Conservation (phyloP, 1,139 yeast genomes). For the Zygoascus meyerae region DNA sequence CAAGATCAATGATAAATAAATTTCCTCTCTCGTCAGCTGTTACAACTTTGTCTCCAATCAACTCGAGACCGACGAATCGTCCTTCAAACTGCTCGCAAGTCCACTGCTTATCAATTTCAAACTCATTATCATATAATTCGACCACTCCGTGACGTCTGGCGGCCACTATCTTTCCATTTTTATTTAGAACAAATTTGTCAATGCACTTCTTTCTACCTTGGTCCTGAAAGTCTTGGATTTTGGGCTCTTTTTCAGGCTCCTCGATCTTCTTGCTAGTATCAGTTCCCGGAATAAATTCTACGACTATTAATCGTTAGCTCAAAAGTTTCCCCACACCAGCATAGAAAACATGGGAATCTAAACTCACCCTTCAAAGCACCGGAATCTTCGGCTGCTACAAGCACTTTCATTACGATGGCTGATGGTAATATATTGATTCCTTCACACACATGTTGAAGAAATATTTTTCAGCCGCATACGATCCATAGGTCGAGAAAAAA, state of each 20-base stretch:
- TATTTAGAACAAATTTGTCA: conserved; percentile 19
- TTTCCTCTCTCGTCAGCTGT: conserved; percentile 14
- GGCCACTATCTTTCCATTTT: conserved; percentile 18
- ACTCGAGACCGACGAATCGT: conserved; percentile 9
- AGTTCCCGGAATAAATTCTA: conserved; percentile 26
- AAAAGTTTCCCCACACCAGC: too few relatives aligned
- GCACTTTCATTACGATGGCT: conserved; percentile 30
- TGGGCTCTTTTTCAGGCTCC: conserved; percentile 26
- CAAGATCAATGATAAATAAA: conserved; percentile 14
- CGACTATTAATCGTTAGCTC: conserved; percentile 16
- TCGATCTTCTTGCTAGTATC: conserved; percentile 29
- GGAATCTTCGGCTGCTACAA: conserved; percentile 36
- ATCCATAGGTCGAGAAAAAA: neutral
- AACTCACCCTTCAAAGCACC: conserved; percentile 32
- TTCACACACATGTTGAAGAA: too few relatives aligned
- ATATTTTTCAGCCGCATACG: neutral
- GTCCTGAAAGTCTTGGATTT: conserved; percentile 23
- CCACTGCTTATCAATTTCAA: conserved; percentile 16
- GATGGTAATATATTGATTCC: neutral
- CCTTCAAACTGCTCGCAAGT: conserved; percentile 10
- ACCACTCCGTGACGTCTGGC: conserved; percentile 26
- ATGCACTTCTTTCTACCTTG: conserved; percentile 27
- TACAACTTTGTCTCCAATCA: neutral
- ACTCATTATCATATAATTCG: conserved; percentile 19
- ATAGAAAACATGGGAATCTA: too few relatives aligned